A percentile compares a stretch with the other conserved stretches of the same genome.
Conservation (phyloP, 2,329 filamentous ascomycete genomes). For the Pseudogymnoascus verrucosus region DNA sequence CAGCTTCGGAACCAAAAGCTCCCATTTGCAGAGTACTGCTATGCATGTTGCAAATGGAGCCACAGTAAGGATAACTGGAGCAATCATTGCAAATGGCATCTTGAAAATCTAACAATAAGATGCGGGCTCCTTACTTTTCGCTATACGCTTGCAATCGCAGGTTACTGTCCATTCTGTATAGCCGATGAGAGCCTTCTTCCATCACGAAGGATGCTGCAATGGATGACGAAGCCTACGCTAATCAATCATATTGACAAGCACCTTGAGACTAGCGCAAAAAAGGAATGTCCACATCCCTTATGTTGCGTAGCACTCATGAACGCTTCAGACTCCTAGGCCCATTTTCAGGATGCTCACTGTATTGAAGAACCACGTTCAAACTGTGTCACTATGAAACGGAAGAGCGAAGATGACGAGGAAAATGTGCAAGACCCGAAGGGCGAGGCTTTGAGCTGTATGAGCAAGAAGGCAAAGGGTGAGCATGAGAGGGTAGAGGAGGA, state of each 20-base stretch:
- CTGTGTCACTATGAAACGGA: neutral
- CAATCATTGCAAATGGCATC: slow-evolving; percentile 8
- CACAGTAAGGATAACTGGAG: slow-evolving; percentile 4
- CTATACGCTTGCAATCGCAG: slow-evolving; percentile 12
- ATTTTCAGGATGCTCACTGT: too few relatives aligned
- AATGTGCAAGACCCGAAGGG: neutral
- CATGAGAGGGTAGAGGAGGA: neutral
- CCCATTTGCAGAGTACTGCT: neutral
- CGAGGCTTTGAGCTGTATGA: neutral
- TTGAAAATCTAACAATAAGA: slow-evolving; percentile 9
- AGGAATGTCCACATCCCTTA: too few relatives aligned
- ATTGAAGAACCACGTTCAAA: too few relatives aligned
- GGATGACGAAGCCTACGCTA: neutral
- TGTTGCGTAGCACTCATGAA: too few relatives aligned
- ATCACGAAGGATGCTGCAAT: neutral
- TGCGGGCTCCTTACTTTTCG: slow-evolving; percentile 9
- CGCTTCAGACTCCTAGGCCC: too few relatives aligned
- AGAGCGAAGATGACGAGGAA: neutral
- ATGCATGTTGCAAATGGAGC: neutral
- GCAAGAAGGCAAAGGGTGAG: neutral
- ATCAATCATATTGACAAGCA: too few relatives aligned
- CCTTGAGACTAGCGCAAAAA: too few relatives aligned
- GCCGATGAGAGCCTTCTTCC: neutral
- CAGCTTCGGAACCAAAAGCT: neutral
- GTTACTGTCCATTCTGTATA: slow-evolving; percentile 1